Percentiles rank a stretch among this genome's conserved stretches.
phyloP scores from a whole-genome alignment of 768 basidiomycete genomes.

The Phlebiopsis gigantea region DNA sequence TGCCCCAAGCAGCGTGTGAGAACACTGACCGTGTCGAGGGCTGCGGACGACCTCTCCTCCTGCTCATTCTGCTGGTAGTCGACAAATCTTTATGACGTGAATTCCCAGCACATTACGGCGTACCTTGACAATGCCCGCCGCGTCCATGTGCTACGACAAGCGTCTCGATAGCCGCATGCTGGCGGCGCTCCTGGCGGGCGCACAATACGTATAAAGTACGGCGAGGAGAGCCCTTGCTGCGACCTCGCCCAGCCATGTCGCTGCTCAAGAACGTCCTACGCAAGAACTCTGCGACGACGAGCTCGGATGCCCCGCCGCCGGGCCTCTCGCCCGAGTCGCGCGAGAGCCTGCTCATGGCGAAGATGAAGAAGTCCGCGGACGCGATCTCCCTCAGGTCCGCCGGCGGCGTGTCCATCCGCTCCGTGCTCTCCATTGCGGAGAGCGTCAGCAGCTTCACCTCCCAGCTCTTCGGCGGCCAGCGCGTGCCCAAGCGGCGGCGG shows the following conservation, averaged over 20 bases:
- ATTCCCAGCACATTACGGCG: too few species aligned
- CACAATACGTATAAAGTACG: not conserved
- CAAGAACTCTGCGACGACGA: constrained; percentile 7
- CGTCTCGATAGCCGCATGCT: not conserved
- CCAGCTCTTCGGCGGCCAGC: constrained; percentile 1
- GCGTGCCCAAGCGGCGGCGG: constrained; percentile 7
- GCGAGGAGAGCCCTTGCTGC: not conserved
- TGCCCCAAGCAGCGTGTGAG: too few species aligned
- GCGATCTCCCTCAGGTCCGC: constrained; percentile 2
- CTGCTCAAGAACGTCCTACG: constrained; percentile 7
- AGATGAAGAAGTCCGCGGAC: not conserved
- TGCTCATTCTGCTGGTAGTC: too few species aligned
- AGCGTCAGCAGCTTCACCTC: constrained; percentile 11
- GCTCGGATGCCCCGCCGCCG: not conserved
- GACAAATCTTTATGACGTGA: too few species aligned
- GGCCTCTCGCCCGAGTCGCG: constrained; percentile 5
- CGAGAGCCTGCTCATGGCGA: not conserved
- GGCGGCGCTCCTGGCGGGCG: not conserved
- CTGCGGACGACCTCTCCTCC: too few species aligned
- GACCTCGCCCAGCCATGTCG: constrained; percentile 1
- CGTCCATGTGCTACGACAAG: not conserved
- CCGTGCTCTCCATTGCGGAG: constrained; percentile 10
- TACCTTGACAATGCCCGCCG: too few species aligned
- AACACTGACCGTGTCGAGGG: too few species aligned
- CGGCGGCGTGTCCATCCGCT: constrained; percentile 4